Conservation (phyloP, 202 grass and related monocot species). For the Panicum virgatum region DNA sequence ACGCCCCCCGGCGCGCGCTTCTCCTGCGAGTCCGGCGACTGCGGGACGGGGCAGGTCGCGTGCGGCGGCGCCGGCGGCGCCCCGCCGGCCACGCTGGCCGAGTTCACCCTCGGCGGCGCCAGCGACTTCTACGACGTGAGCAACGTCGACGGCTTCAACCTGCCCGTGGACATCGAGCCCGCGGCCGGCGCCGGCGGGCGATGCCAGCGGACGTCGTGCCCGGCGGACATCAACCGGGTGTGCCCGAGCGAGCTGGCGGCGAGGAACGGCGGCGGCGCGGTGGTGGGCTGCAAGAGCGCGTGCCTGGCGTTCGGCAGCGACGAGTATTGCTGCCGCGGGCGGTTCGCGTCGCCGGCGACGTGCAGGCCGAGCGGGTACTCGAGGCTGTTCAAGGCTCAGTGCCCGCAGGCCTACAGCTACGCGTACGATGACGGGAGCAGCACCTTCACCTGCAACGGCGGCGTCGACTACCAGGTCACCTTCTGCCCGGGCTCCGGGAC, state of each 20-base stretch:
- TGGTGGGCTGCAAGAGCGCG: conserved; percentile 70
- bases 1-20: conserved; percentile 10
- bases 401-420: conserved; percentile 75
- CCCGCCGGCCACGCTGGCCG: conserved; percentile 57
- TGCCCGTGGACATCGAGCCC: conserved; percentile 41
- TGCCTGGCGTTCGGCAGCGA: conserved; percentile 61
- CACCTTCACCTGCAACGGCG: conserved; percentile 57
- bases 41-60: conserved; percentile 34
- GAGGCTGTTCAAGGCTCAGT: conserved; percentile 56
- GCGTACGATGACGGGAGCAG: conserved; percentile 66
- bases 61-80: conserved; percentile 50
- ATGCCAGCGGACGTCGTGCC: conserved; percentile 34
- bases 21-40: conserved; percentile 58
- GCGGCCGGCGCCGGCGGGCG: no score
- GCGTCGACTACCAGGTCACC: conserved; percentile 42
- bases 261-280: neutral
- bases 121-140: conserved; percentile 76
- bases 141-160: conserved; percentile 76
- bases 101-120: conserved; percentile 61
- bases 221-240: conserved; percentile 44
- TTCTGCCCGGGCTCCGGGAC: conserved; percentile 49
- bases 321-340: conserved; percentile 64
- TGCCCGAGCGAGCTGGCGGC: conserved; percentile 48
- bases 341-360: conserved; percentile 42
- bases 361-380: conserved; percentile 60